Percentiles rank a stretch among this genome's conserved stretches.
These are phyloP conservation scores for Penicillium sp. DNA, from an alignment of 2,329 filamentous ascomycete species.

Conservation along the genomic window DNA sequence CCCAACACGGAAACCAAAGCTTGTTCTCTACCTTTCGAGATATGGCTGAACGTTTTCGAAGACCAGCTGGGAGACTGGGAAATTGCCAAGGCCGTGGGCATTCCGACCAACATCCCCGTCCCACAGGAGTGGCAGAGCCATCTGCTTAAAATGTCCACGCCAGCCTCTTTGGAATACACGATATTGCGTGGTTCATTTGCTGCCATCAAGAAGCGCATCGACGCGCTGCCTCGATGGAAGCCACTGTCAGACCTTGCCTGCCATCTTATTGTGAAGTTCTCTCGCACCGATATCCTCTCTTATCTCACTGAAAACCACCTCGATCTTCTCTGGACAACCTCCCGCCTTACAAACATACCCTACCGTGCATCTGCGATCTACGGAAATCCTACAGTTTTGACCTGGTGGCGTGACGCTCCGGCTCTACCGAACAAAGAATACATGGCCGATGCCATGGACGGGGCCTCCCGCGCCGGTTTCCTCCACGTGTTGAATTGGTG, in stretches of 20 bases:
- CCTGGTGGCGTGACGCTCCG: constrained; percentile 85
- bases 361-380: constrained; percentile 87
- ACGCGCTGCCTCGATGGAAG: constrained; percentile 64
- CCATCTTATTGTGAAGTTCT: constrained; percentile 89
- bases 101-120: constrained; percentile 73
- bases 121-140: constrained; percentile 71
- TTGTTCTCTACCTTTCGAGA: constrained; percentile 68
- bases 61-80: constrained; percentile 86
- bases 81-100: constrained; percentile 72
- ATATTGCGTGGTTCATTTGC: constrained; percentile 70
- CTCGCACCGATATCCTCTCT: constrained; percentile 72
- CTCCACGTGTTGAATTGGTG: constrained; percentile 88
- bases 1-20: constrained; percentile 22
- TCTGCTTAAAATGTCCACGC: constrained; percentile 62
- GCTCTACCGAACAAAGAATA: constrained; percentile 86
- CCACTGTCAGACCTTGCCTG: constrained; percentile 78
- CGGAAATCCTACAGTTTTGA: constrained; percentile 76
- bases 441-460: constrained; percentile 78
- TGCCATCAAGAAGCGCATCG: constrained; percentile 72
- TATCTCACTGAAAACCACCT: constrained; percentile 66
- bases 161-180: constrained; percentile 78
- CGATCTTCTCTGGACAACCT: constrained; percentile 82
- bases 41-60: constrained; percentile 83
- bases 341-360: constrained; percentile 75
- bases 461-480: constrained; percentile 81